Base-by-base conservation (phyloP, 2,329 filamentous ascomycete genomes). In the Amauroascus niger region DNA sequence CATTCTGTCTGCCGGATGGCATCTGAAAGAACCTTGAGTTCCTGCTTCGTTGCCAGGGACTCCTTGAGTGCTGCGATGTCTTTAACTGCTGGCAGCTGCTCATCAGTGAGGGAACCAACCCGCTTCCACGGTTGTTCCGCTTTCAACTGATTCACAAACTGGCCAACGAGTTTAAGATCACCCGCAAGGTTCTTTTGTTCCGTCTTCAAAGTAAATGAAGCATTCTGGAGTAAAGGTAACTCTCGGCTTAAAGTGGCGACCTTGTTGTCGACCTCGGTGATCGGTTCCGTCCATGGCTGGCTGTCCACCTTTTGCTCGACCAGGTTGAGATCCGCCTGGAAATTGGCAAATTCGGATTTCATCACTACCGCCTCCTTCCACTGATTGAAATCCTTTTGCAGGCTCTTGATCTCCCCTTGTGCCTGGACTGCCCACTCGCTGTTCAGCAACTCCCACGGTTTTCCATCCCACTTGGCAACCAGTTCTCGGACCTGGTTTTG, bases 101-200 rank as follows among this genome's bases (percentile, higher is more conserved):
- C 6, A 22, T 35, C 49, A 52, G 49, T 45, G 39, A 45, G 39
- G 49, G 40, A 33, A 18, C 32, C 16, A 37, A 2, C 49, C 20
- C 30, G 49, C 37, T 52, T 44, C 49, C 49, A 52, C 16, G 49
- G 49, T 37, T 52, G 49, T 2, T 44, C 41, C 28, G 49, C 49
- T 37, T 52, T 44, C 41, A 52, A 22, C 41, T 52, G 49, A 37
- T 44, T 45, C 8, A 52, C 41, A 35, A 16, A 52, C 41, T 52
- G 49, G 20, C n/a, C 32, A 52, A 45, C 20, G 18, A 45, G 26
- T 26, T 45, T 45, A 20, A 52, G 20, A 18, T 52, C 49, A 7
- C 14, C 14, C 20, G 39, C 24, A 20, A 52, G 13, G 16, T 14
- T 45, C 14, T 45, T 45, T 13, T 51, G 37, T 51, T 44, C 28